Base-by-base conservation (phyloP, 768 basidiomycete genomes). In the Mycena capillaripes region DNA sequence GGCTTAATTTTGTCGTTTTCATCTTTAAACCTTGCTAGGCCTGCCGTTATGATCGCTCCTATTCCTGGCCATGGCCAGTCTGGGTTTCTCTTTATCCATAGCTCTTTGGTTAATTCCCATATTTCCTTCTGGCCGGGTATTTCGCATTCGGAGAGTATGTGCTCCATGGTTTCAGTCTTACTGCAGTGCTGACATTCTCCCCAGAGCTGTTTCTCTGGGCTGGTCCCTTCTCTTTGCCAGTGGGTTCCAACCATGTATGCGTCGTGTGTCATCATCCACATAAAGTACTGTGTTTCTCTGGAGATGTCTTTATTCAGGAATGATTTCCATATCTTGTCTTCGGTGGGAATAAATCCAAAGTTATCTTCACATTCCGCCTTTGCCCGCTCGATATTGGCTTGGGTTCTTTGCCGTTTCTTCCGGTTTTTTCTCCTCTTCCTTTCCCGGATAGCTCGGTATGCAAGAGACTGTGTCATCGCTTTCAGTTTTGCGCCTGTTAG, bases 401-500 rank as follows among this genome's bases (percentile, higher is more conserved):
- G 17, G 4, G 69, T 74, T 1, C 50, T 17, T 16, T 46, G 17
- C 9, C 66, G 23, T 9, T 23, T 56, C 16, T 63, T 40, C 3
- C 40, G 34, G 4, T 67, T 59, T 25, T 48, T 56, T 17, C 58
- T 32, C n/a, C 42, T 58, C 29, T 53, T 67, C 16, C 16, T 0
- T 30, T 69, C 30, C 17, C 69, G 17, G 0, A 76, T 76, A 0
- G 19, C 71, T 42, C 57, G 70, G 40, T 78, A 79, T 0, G 71
- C 73, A 6, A 73, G 61, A 0, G 71, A 48, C 57, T 78, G 78
- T 3, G 78, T 78, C 36, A 78, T 63, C 0, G n/a, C 42, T 0
- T 42, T 11, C 8, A 79, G 64, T 29, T 74, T 76, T 0, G 73
- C 76, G 0, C 79, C 79, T 0, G 42, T n/a, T 0, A 76, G 7